Evolutionary conservation across 2,329 filamentous ascomycete genomes (phyloP), one percentile per base, ranked within the genome.

Genomic region (Pseudogymnoascus sp.): DNA sequence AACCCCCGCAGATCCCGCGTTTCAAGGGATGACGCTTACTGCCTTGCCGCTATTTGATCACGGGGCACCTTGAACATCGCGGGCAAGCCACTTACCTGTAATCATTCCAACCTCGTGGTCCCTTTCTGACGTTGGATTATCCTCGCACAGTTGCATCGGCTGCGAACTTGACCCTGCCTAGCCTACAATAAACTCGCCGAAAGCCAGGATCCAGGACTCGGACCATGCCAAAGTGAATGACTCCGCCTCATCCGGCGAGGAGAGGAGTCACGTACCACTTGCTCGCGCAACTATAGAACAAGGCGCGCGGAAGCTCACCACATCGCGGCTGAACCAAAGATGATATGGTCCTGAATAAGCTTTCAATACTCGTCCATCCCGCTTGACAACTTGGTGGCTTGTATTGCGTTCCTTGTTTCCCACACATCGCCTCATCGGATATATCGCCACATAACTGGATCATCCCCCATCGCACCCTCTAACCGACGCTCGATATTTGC

Each of bases 11-110:
- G n/a, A 54, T 54, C 47, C n/a, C 25, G 6, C n/a, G 47, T 54
- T 32, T 54, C 47, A 54, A 54, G 47, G 47, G 47, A 54, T 54
- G 47, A 54, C 47, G 47, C 47, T 54, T 32, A n/a, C n/a, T 54
- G 16, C 11, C 47, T n/a, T n/a, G 47, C 9, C 12, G 47, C 16
- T 18, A 54, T 34, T 32, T 54, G 47, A 54, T 54, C 47, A 54
- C 47, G 47, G 47, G 47, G 28, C 47, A 54, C 25, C 4, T 5
- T 20, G n/a, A 32, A 32, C 47, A 18, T 14, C 47, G 18, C 32
- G 16, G 16, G 28, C 47, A 54, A 20, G 16, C 47, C 47, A 34
- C 28, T 54, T 18, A 20, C 47, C 16, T 54, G 28, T 54, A 34
- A 32, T 28, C 47, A 54, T 54, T 54, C 6, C 6, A 54, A 54